phyloP scores from a whole-genome alignment of 192 early-diverging fungal species.

The Mycoemilia scoparia region DNA sequence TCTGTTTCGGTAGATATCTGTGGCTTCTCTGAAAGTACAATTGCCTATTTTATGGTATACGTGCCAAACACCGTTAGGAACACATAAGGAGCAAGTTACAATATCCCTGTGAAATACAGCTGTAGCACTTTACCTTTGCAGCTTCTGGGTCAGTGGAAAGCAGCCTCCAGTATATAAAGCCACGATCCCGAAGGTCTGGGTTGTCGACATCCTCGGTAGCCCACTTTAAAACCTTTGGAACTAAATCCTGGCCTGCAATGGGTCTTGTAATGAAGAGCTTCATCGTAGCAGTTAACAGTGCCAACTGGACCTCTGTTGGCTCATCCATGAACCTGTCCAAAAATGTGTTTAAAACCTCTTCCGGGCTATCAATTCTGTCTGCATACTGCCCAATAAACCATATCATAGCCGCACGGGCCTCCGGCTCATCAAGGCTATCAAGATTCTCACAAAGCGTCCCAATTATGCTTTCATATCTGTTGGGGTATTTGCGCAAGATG shows the following conservation, averaged over 20 bases:
- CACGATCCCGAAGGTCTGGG: conserved; percentile 93
- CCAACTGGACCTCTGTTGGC: conserved; percentile 74
- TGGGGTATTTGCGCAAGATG: conserved; percentile 96
- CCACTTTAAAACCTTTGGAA: conserved; percentile 85
- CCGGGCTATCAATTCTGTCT: conserved; percentile 90
- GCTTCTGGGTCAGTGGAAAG: conserved; percentile 85
- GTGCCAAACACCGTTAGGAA: conserved; percentile 1
- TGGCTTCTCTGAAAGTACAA: conserved; percentile 86
- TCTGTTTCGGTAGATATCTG: conserved; percentile 88
- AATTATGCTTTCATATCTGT: conserved; percentile 89
- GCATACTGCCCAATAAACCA: conserved; percentile 99
- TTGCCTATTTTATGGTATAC: conserved; percentile 43
- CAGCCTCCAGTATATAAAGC: conserved; percentile 95
- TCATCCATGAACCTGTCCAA: conserved; percentile 83
- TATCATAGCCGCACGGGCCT: conserved; percentile 95
- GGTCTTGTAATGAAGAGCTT: conserved; percentile 93
- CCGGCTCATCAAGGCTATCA: conserved; percentile 89
- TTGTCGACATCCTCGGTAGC: conserved; percentile 90
- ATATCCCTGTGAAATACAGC: not conserved
- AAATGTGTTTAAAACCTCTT: conserved; percentile 74
- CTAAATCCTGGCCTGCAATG: conserved; percentile 73
- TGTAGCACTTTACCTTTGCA: too few relatives aligned
- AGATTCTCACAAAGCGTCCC: conserved; percentile 84
- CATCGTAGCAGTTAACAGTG: conserved; percentile 84
- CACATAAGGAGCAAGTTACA: not conserved